phyloP scores from a whole-genome alignment of 768 basidiomycete species.

The Pleurotus pulmonarius region DNA sequence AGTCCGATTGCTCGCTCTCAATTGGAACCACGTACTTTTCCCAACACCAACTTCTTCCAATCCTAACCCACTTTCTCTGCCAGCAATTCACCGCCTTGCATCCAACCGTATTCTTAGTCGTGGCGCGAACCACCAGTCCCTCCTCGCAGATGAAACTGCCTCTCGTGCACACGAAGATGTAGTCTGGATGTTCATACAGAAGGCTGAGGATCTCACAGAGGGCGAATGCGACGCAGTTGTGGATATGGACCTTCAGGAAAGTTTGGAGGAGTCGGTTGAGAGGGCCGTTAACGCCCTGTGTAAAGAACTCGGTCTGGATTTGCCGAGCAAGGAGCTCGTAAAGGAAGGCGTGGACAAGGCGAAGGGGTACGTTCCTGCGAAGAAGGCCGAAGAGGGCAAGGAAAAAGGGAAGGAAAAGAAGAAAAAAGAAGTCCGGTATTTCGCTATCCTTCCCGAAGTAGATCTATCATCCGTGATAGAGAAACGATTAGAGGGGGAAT shows the following conservation, averaged over 20 bases:
- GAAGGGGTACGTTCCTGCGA: conserved; percentile 34
- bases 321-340: conserved; percentile 55
- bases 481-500: conserved; percentile 32
- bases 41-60: conserved; percentile 18
- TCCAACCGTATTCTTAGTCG: conserved; percentile 69
- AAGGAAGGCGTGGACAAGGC: conserved; percentile 49
- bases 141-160: conserved; percentile 50
- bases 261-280: conserved; percentile 49
- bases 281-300: conserved; percentile 59
- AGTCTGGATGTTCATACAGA: conserved; percentile 74
- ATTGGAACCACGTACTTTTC: conserved; percentile 47
- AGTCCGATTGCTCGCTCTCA: conserved; percentile 74
- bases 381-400: conserved; percentile 32
- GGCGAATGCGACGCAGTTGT: conserved; percentile 66
- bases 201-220: conserved; percentile 56
- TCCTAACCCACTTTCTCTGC: conserved; percentile 44
- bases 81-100: conserved; percentile 69
- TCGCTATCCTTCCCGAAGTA: conserved; percentile 71
- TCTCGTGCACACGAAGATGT: conserved; percentile 69
- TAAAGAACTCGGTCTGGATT: conserved; percentile 46
- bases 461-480: conserved; percentile 51
- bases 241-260: conserved; percentile 59
- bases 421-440: conserved; percentile 58
- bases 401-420: conserved; percentile 30
- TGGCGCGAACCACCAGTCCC: conserved; percentile 82